phyloP scores from a whole-genome alignment of 805 yeast species.

The Saturnispora gosingensis region DNA sequence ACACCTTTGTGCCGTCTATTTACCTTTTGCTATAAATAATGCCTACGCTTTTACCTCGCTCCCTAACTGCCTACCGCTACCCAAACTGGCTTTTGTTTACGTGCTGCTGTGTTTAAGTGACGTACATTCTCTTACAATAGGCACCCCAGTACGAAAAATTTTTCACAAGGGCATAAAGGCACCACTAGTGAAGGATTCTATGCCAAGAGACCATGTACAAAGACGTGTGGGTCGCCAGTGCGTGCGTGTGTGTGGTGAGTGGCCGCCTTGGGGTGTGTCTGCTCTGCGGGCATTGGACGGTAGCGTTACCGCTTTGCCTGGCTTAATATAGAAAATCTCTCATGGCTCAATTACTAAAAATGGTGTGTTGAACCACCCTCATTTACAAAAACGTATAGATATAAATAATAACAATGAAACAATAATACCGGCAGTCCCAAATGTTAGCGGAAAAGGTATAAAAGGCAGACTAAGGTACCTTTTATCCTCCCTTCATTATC shows the following conservation, averaged over 20 bases:
- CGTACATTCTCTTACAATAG: background rate
- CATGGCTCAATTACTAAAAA: background rate
- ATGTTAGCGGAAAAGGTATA: background rate
- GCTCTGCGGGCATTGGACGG: background rate
- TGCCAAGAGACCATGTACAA: background rate
- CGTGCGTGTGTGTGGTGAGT: too few species aligned
- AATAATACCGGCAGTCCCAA: background rate
- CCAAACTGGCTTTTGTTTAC: background rate
- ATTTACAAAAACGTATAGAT: background rate
- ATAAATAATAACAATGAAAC: background rate
- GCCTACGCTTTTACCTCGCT: background rate
- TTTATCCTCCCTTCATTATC: too few species aligned
- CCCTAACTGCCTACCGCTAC: background rate
- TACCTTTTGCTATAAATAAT: background rate
- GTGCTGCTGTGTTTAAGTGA: background rate
- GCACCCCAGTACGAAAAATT: background rate
- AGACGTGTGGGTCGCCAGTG: too few species aligned
- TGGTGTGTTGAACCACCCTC: background rate
- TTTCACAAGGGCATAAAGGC: background rate
- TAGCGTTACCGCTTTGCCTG: background rate
- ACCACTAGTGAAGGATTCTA: background rate
- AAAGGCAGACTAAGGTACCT: background rate
- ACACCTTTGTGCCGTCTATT: background rate
- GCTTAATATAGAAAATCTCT: background rate
- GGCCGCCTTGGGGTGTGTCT: too few species aligned